Percentiles rank a stretch among this genome's conserved stretches.
These are phyloP conservation scores for Pseudoscleropodium purum DNA, from an alignment of 225 moss, liverwort and hornwort genomes.

Conservation along the genomic window DNA sequence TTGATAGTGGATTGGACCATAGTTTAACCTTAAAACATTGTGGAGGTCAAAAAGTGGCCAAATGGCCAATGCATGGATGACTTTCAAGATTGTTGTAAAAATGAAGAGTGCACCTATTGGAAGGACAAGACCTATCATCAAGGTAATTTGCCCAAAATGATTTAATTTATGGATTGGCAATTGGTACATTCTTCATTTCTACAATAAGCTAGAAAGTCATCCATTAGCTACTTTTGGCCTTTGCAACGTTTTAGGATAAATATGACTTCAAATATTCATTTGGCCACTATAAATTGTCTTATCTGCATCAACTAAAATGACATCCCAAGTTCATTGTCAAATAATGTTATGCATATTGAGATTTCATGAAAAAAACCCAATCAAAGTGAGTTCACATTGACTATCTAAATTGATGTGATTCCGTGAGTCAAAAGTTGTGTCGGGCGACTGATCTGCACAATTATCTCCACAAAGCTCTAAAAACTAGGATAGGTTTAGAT, in stretches of 20 bases:
- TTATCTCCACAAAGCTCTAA: neutral
- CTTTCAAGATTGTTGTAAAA: rapidly evolving
- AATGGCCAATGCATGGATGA: neutral
- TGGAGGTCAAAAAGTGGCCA: rapidly evolving
- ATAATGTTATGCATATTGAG: neutral
- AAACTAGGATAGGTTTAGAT: neutral
- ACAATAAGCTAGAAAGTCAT: neutral
- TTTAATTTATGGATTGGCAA: no score
- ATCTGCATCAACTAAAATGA: no score
- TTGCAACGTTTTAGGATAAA: rapidly evolving
- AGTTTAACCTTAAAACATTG: rapidly evolving
- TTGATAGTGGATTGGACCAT: rapidly evolving
- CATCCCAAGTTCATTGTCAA: neutral
- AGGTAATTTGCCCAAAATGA: neutral
- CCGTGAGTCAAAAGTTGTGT: neutral
- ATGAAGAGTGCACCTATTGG: neutral
- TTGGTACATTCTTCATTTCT: neutral
- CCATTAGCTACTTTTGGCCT: rapidly evolving
- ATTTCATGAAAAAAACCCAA: neutral
- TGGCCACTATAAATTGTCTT: neutral
- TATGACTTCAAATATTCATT: neutral
- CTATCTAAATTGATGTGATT: neutral
- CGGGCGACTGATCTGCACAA: neutral
- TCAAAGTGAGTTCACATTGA: neutral
- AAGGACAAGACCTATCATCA: no score